A percentile compares a stretch with the other conserved stretches of the same genome.
phyloP scores from a whole-genome alignment of 2,329 filamentous ascomycete species.

The Penicillium sp. region DNA sequence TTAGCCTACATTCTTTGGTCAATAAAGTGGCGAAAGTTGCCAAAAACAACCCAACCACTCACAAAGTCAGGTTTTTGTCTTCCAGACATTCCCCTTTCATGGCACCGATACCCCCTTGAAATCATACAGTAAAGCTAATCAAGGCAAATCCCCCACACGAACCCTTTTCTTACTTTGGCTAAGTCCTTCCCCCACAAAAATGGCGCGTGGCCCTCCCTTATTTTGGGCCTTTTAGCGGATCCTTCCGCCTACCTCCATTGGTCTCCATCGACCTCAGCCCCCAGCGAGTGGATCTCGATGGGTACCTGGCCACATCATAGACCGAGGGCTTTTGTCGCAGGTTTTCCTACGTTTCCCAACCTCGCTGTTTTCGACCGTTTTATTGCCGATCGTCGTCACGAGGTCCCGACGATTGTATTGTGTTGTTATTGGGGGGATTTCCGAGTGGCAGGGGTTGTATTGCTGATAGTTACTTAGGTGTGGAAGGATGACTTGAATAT shows the following conservation, averaged over 20 bases:
- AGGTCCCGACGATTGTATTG: conserved; percentile 4
- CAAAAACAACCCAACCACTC: neutral
- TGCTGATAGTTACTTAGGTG: neutral
- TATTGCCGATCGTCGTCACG: conserved; percentile 15
- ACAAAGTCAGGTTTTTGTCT: neutral
- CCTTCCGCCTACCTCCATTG: conserved; percentile 10
- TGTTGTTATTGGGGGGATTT: neutral
- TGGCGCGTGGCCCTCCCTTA: conserved; percentile 22
- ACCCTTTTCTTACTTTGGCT: conserved; percentile 12
- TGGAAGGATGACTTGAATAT: neutral
- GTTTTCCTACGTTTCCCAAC: neutral
- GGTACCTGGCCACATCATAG: conserved; percentile 21
- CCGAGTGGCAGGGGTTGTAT: neutral
- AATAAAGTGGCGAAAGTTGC: neutral
- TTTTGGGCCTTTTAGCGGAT: conserved; percentile 15
- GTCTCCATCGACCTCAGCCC: conserved; percentile 8
- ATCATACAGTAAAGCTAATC: neutral
- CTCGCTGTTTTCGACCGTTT: conserved; percentile 9
- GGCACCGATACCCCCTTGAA: neutral
- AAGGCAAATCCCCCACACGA: conserved; percentile 25
- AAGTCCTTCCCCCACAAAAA: conserved; percentile 26
- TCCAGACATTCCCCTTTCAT: neutral
- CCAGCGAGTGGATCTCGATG: conserved; percentile 17
- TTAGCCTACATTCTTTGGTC: neutral
- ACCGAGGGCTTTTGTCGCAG: conserved; percentile 2